Evolutionary conservation across 805 yeast genomes (phyloP), one percentile per base, ranked within the genome.

Genomic region (Lipomyces oligophaga): DNA sequence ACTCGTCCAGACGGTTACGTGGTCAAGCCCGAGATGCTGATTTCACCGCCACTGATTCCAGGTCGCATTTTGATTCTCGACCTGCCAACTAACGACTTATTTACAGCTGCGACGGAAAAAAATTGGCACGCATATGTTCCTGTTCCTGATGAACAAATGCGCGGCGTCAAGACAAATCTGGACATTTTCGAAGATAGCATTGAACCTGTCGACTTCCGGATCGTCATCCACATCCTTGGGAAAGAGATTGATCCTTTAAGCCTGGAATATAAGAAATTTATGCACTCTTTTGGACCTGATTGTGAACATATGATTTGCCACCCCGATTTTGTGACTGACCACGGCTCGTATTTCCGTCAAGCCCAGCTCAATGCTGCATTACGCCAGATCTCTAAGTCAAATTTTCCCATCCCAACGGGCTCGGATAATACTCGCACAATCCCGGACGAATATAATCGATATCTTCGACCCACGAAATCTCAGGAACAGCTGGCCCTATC

Each of bases 181-280:
- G 34, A 28, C 13, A 8, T 37, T 3, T 4, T 24, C 28, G 35
- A 35, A 11, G 36, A 58, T 30, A 58, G 64, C 22, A 42, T 25
- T 6, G 26, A 35, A 4, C 30, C 30, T 13, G 30, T 26, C 6
- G 26, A 24, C 2, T 43, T 30, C 18, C 75, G 78, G 1, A 63
- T 76, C 1, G 83, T 88, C 1, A 88, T 85, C 62, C 95, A 86
- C 64, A 77, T 86, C 47, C 66, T 93, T 22, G 93, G 84, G n/a
- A 76, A 72, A 4, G 76, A 72, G 1, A 69, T 85, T 1, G 76
- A 78, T 38, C 70, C 76, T 0, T 51, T 68, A 30, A 67, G 67
- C 53, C 64, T 66, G 0, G 66, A 66, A 3, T 78, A 84, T 55
- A 38, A 65, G 4, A 49, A 62, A 0, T 81, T 85, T 57, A 63